Conservation (phyloP, 2,329 filamentous ascomycete genomes). For the Fusarium pseudoanthophilum region DNA sequence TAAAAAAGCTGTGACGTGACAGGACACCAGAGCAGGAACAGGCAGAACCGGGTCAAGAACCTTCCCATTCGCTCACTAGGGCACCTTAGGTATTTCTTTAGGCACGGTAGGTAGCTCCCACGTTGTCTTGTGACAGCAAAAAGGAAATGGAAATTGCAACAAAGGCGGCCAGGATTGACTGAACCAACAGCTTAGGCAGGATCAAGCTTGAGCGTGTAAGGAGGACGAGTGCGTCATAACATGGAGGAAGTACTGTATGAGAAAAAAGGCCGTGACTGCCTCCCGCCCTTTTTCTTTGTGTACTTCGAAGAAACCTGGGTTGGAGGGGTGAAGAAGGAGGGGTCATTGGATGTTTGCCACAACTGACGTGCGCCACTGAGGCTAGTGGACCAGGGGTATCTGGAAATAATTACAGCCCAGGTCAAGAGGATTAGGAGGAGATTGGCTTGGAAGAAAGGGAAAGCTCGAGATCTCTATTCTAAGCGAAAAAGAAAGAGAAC, state of each 20-base stretch:
- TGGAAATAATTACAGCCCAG: not conserved
- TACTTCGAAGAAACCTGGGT: conserved; percentile 34
- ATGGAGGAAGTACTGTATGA: conserved; percentile 19
- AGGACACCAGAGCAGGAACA: conserved; percentile 32
- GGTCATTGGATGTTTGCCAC: conserved; percentile 37
- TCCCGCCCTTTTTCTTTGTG: conserved; percentile 35
- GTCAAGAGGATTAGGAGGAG: not conserved
- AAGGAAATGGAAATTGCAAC: not conserved
- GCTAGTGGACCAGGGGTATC: conserved; percentile 3
- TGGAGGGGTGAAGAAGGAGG: conserved; percentile 44
- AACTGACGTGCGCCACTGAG: conserved; percentile 29
- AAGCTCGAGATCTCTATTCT: not conserved
- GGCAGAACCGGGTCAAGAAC: conserved; percentile 21
- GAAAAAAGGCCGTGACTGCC: conserved; percentile 24
- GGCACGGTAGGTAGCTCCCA: not conserved
- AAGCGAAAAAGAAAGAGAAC: not conserved
- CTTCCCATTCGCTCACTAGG: conserved; percentile 11
- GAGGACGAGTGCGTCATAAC: conserved; percentile 44
- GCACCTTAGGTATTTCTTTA: not conserved
- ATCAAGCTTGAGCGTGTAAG: conserved; percentile 19
- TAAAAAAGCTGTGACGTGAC: conserved; percentile 32
- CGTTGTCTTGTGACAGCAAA: conserved; percentile 9
- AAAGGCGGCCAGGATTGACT: not conserved
- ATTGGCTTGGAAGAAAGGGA: not conserved
- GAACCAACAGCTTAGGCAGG: conserved; percentile 9